These are phyloP conservation scores for Lagenaria siceraria DNA, from an alignment of 306 rosid genomes.

Conservation along the genomic window DNA sequence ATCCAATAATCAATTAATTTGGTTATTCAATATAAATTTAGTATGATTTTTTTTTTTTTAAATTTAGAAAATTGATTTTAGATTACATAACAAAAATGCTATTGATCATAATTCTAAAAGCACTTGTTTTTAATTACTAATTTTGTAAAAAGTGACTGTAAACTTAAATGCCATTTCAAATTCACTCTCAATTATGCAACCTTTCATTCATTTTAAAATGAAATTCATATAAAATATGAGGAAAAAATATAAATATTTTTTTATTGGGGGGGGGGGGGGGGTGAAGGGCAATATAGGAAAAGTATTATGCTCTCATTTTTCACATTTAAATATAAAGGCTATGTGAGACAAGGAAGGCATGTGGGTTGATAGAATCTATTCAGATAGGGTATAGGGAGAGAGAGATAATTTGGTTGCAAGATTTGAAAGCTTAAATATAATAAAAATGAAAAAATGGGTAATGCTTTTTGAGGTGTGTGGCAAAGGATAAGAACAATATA, in stretches of 20 bases:
- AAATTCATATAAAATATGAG: not conserved
- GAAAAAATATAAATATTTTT: not conserved
- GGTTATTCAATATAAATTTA: not conserved
- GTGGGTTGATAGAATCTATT: not conserved
- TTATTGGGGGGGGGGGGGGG: not conserved
- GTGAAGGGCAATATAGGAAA: not conserved
- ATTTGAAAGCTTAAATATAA: not conserved
- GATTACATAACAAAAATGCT: no score
- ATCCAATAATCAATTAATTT: not conserved
- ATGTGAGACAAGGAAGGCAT: not conserved
- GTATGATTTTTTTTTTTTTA: not conserved
- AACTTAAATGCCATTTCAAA: not conserved
- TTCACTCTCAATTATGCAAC: not conserved
- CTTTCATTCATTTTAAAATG: not conserved
- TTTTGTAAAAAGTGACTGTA: no score
- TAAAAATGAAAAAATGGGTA: not conserved
- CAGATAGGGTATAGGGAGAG: not conserved
- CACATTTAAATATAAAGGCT: not conserved
- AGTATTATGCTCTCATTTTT: not conserved
- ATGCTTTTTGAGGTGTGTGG: conserved; percentile 2
- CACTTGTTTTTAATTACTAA: no score
- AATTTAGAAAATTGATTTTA: not conserved
- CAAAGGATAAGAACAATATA: conserved; percentile 7
- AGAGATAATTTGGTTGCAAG: not conserved
- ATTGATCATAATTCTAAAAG: no score